Base-by-base conservation (phyloP, 2,329 filamentous ascomycete genomes). In the Talaromyces verruculosus region DNA sequence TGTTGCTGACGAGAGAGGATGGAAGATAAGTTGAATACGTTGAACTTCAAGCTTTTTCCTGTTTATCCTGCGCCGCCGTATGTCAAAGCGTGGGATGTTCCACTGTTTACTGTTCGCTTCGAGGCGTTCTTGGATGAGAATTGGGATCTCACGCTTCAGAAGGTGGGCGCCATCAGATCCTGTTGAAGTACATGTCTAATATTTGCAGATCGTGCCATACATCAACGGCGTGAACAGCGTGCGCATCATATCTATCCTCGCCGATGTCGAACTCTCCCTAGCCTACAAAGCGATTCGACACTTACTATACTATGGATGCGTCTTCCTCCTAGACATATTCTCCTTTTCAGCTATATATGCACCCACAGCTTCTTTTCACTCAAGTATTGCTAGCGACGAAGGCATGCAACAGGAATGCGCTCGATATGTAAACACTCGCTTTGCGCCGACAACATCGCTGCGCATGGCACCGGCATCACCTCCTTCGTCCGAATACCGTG, bases 41-140 rank as follows among this genome's bases (percentile, higher is more conserved):
- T 97, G 78, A 97, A 97, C 79, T 91, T 97, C 85, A 97, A 97
- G 80, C 87, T 97, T 60, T 97, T 97, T 77, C 93, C 92, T 0
- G 88, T 91, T 57, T 90, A 94, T 72, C 84, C 88, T 0, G 87
- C 88, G 17, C 93, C 93, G 1, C 88, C 92, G 0, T 84, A 88
- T 2, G 89, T 98, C 64, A 89, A 90, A 72, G 87, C 91, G 57
- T 97, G 92, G 89, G 92, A 98, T 74, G 95, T 99, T 1, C 95
- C 95, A 3, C 87, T 99, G 25, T 84, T 88, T 65, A 88, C 87
- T 5, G 85, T 89, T 45, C 79, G 80, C 35, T 83, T 84, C 51
- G 80, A 84, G 64, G 77, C 78, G 15, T 81, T 85, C 62, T 81
- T 83, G 74, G 83, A 85, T 69, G 81, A 82, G 65, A 84, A 84